Percentiles rank a stretch among this genome's conserved stretches.
phyloP scores from a whole-genome alignment of 371 early-diverging fungal species.

The Furculomyces boomerangus region DNA sequence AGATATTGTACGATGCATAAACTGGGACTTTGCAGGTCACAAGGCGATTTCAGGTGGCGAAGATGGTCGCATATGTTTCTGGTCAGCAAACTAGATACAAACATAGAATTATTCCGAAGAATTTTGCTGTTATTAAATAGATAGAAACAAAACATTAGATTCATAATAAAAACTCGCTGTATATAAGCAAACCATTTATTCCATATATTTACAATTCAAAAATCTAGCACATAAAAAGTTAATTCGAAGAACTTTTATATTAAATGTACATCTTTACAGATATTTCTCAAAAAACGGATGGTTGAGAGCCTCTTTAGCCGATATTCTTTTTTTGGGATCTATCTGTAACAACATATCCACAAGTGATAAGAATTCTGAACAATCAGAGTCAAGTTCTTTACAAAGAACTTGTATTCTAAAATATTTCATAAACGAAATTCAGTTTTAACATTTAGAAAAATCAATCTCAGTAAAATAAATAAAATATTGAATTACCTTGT shows the following conservation, averaged over 20 bases:
- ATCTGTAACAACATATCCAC: conserved; percentile 67
- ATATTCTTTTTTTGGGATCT: conserved; percentile 76
- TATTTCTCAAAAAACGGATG: conserved; percentile 71
- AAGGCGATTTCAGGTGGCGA: conserved; percentile 55
- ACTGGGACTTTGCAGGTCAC: conserved; percentile 35
- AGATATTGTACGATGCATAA: conserved; percentile 49
- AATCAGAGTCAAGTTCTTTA: conserved; percentile 7
- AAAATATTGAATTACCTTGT: no score
- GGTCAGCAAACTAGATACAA: conserved; percentile 26
- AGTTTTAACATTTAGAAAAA: not conserved
- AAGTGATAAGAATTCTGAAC: conserved; percentile 39
- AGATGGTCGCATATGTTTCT: conserved; percentile 47
- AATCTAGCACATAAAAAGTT: no score
- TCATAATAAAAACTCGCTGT: no score
- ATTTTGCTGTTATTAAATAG: no score
- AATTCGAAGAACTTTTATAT: no score
- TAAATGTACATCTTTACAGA: not conserved
- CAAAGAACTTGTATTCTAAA: not conserved
- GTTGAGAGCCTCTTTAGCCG: conserved; percentile 65
- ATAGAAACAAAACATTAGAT: no score
- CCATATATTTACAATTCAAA: no score
- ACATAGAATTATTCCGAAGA: not conserved
- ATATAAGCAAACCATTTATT: no score
- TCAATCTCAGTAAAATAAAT: not conserved
- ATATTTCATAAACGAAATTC: not conserved